phyloP scores from a whole-genome alignment of 1,284 basidiomycete genomes.

The Ceratobasidium sp. region DNA sequence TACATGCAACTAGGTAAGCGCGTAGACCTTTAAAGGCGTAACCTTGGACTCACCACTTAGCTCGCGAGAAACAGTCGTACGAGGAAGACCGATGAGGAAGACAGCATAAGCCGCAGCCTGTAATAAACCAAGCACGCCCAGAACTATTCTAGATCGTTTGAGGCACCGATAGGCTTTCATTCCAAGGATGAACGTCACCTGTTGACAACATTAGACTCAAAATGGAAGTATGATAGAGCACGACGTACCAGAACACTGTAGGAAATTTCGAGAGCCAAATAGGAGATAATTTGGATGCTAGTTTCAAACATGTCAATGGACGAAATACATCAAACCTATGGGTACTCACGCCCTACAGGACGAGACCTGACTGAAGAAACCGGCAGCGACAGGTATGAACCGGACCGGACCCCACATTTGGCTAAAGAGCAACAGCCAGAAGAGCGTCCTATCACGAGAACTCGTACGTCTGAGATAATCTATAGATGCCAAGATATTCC shows the following conservation, averaged over 20 bases:
- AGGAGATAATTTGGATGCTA: constrained; percentile 54
- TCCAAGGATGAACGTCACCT: constrained; percentile 70
- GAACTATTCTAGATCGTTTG: constrained; percentile 61
- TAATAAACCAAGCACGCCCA: constrained; percentile 49
- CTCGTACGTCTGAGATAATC: constrained; percentile 61
- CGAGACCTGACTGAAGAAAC: constrained; percentile 55
- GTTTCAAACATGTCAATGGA: background rate
- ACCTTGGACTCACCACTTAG: constrained; percentile 54
- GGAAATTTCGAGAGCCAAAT: constrained; percentile 52
- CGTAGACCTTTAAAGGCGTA: too few species aligned
- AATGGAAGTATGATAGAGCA: too few species aligned
- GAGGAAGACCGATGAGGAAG: constrained; percentile 55
- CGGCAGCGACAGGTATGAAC: constrained; percentile 55
- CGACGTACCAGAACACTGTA: constrained; percentile 57
- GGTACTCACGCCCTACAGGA: constrained; percentile 52
- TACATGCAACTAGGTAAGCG: constrained; percentile 40
- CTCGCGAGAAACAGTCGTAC: constrained; percentile 52
- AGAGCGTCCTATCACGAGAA: constrained; percentile 67
- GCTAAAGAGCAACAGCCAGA: constrained; percentile 61
- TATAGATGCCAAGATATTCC: constrained; percentile 60
- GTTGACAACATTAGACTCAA: constrained; percentile 3
- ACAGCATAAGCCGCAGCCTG: constrained; percentile 54
- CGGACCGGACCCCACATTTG: constrained; percentile 61
- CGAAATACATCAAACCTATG: constrained; percentile 36
- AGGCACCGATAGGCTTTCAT: constrained; percentile 71